These are phyloP conservation scores for Solanum etuberosum DNA, from an alignment of 257 asterid species.

Conservation along the genomic window DNA sequence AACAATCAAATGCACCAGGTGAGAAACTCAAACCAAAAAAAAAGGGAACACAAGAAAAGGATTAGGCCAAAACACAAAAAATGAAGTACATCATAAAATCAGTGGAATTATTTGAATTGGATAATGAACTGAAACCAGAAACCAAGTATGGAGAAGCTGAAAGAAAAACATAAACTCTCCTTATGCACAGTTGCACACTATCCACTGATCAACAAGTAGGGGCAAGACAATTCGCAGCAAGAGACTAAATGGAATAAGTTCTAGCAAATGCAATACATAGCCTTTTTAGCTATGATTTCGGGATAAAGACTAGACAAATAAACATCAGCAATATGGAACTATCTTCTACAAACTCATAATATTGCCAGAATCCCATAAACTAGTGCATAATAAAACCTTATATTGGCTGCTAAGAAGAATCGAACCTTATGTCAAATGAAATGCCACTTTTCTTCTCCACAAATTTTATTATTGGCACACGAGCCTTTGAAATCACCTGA, in stretches of 20 bases:
- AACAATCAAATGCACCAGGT: neutral
- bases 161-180: neutral
- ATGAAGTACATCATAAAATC: neutral
- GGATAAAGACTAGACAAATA: neutral
- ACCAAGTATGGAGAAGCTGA: neutral
- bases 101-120: neutral
- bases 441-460: constrained; percentile 84
- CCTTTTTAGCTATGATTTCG: neutral
- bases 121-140: neutral
- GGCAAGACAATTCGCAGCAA: neutral
- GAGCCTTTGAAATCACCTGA: constrained; percentile 94
- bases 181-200: neutral
- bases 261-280: neutral
- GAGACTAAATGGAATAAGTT: neutral
- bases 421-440: constrained; percentile 55
- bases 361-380: neutral
- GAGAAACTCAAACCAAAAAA: neutral
- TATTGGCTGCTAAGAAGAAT: neutral
- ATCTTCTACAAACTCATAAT: neutral
- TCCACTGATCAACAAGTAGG: neutral
- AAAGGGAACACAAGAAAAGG: neutral
- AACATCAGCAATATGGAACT: neutral
- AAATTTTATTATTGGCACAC: constrained; percentile 90
- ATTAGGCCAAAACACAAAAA: neutral
- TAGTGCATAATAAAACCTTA: constrained; percentile 13